phyloP scores from a whole-genome alignment of 225 moss, liverwort and hornwort genomes.

The Straminergon stramineum region DNA sequence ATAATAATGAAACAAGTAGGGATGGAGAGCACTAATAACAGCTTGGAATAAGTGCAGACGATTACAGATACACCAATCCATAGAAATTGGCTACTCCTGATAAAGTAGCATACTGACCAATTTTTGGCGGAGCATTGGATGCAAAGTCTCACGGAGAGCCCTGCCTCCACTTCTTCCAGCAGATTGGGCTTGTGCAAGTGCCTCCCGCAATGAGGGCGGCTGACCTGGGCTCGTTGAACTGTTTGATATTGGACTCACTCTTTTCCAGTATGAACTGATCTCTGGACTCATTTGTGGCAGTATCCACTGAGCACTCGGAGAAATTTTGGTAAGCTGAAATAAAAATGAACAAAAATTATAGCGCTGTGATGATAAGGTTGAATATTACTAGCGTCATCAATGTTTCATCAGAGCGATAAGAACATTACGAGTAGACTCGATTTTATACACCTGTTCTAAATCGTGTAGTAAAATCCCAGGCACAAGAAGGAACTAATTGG shows the following conservation, averaged over 20 bases:
- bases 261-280: constrained; percentile 72
- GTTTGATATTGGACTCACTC: constrained; percentile 63
- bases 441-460: neutral
- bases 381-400: neutral
- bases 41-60: neutral
- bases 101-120: constrained; percentile 43
- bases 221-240: constrained; percentile 77
- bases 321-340: constrained; percentile 24
- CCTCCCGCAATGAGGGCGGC: constrained; percentile 72
- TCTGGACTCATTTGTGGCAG: constrained; percentile 84
- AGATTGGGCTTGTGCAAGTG: constrained; percentile 75
- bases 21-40: neutral
- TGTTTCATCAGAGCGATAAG: neutral
- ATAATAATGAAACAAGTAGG: neutral
- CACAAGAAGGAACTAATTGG: neutral
- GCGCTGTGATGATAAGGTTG: neutral
- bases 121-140: constrained; percentile 83
- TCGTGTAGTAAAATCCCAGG: neutral
- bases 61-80: neutral
- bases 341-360: neutral
- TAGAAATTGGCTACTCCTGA: neutral
- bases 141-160: constrained; percentile 77
- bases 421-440: neutral
- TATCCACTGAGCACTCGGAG: constrained; percentile 37
- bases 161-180: constrained; percentile 66